Evolutionary conservation across 2,329 filamentous ascomycete species (phyloP), one percentile per base, ranked within the genome.

Genomic region (Arthrinium phaeospermum): DNA sequence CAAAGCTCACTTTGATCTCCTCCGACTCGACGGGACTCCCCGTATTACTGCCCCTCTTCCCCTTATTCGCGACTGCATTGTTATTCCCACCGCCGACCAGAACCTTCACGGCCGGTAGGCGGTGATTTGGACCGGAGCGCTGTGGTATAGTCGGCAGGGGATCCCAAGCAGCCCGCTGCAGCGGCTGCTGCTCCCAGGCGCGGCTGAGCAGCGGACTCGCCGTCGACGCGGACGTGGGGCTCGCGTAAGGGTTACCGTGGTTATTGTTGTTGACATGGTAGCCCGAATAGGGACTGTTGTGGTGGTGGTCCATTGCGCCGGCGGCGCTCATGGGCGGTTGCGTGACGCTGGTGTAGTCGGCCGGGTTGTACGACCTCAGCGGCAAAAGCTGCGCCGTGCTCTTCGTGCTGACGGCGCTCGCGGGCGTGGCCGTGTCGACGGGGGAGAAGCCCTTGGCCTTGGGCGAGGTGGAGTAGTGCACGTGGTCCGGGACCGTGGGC

Each of bases 301-400:
- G 7, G 41, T 45, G 19, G 12, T 34, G 4, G 53, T 61, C 57
- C 16, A 68, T 37, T 34, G 24, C 45, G n/a, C 16, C 24, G 8
- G 46, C 61, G 24, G 73, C 45, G 76, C 75, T 30, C 75, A 77
- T 44, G 4, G 70, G 70, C 10, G 74, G 70, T 44, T 19, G 51
- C 70, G 64, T 44, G 3, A 76, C 67, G 24, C 74, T 76, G n/a
- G 73, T 76, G 69, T 80, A 80, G 37, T 81, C 79, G 30, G 78
- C 77, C 4, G 80, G 80, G 51, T 80, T 79, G 53, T 81, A 81
- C 1, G 78, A 75, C 10, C 75, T 76, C n/a, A 80, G 68, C 2
- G 78, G 79, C 27, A 80, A 70, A n/a, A 80, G 76, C n/a, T 80
- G 77, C 0, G 78, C 70, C 1, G 78, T 80, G 72, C 78, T 80